Base-by-base conservation (phyloP, 305 asterid genomes). In the Striga hermonthica region DNA sequence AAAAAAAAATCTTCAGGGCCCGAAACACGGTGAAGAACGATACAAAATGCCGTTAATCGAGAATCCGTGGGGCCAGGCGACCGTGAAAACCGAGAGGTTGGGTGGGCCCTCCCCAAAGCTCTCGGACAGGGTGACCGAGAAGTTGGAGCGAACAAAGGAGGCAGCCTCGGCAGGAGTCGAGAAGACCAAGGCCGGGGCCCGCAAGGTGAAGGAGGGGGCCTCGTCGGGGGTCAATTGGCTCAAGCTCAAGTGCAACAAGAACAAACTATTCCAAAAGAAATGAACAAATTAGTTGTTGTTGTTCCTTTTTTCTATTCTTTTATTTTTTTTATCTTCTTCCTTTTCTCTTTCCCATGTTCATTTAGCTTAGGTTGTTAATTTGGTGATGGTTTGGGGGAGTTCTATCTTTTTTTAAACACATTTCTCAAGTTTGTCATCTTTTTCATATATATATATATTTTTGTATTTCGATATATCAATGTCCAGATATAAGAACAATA, bases 151-250 rank as follows among this genome's bases (percentile, higher is more conserved):
- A 39, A 69, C 82, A 0, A 80, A 76, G 77, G 78, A 61, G 70
- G 70, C 41, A 4, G 68, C 74, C 5, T 56, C 60, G 9, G 38
- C 60, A 1, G 66, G 69, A 4, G 69, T 62, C 22, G 59, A 61
- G 71, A 75, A 76, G 50, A 68, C 77, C 2, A 79, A 79, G 76
- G 79, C 54, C 66, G 74, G 73, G 2, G 78, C 76, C 66, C 68
- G 62, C 60, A 77, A 77, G 73, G 78, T 76, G 28, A 77, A 80
- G 68, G 53, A 74, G 0, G 92, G 92, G 54, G 83, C 92, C 16
- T 68, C 92, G 44, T 72, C 72, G 52, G 40, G 92, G n/a, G 88
- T 85, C 7, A 74, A 78, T 68, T 83, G 95, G 95, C 49, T 88
- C 50, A 88, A 85, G 64, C 40, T 88, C 35, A 83, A 85, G 68